Evolutionary conservation across 805 yeast species (phyloP).

Genomic region (Vanderwaltozyma polyspora): DNA sequence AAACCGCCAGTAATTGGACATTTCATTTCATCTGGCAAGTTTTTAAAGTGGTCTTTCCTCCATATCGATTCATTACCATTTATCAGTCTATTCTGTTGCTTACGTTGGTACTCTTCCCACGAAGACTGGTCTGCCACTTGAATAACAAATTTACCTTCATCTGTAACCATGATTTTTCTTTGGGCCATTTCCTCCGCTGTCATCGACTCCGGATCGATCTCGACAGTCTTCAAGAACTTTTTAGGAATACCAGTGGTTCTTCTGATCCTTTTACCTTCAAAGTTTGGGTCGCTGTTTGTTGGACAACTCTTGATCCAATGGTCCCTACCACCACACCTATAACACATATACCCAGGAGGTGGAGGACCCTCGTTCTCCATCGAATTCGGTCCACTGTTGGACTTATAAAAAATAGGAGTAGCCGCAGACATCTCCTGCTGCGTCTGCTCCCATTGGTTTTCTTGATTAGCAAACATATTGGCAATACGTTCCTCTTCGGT

Average conservation of each 20-base stretch:
- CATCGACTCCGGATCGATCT: conserved; percentile 35
- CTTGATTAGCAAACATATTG: conserved; percentile 86
- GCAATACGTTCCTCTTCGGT: conserved; percentile 83
- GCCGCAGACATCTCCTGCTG: conserved; percentile 85
- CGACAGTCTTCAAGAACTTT: conserved; percentile 77
- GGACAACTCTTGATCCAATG: conserved; percentile 98
- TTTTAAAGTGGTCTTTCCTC: conserved; percentile 33
- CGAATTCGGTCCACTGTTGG: conserved; percentile 21
- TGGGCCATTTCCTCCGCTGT: conserved; percentile 54
- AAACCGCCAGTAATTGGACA: conserved; percentile 64
- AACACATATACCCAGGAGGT: conserved; percentile 93
- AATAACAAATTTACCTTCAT: conserved; percentile 88
- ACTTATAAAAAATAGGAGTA: conserved; percentile 54
- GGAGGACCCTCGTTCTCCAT: conserved; percentile 50
- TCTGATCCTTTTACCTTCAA: conserved; percentile 84
- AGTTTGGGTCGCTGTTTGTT: conserved; percentile 80
- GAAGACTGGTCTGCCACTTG: conserved; percentile 91
- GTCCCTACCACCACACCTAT: conserved; percentile 89
- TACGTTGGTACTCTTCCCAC: conserved; percentile 79
- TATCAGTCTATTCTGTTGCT: conserved; percentile 29
- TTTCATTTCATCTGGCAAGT: conserved; percentile 44
- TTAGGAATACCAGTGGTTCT: conserved; percentile 97
- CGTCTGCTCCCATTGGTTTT: conserved; percentile 88
- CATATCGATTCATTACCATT: conserved; percentile 34
- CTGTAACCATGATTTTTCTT: conserved; percentile 70